Evolutionary conservation across 805 yeast species (phyloP).

Genomic region (Blastobotrys chiropterorum): DNA sequence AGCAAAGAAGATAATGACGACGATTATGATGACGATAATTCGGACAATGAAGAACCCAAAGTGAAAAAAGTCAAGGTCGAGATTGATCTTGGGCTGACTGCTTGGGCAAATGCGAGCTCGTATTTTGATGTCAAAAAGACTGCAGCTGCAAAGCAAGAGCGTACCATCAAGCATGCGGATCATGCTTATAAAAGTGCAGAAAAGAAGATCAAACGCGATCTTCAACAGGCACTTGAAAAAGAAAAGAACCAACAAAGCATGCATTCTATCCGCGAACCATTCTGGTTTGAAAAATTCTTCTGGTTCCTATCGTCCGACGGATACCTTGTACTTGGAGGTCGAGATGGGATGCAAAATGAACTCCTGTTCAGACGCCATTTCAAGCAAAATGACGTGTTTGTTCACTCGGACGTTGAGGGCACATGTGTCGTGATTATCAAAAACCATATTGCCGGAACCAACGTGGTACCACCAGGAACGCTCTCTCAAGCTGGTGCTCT

Average conservation of each 20-base stretch:
- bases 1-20: conserved; percentile 37
- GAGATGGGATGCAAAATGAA: conserved; percentile 74
- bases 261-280: conserved; percentile 61
- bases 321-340: conserved; percentile 78
- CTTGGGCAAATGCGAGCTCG: conserved; percentile 81
- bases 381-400: conserved; percentile 63
- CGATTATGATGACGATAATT: conserved; percentile 25
- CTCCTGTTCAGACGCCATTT: conserved; percentile 74
- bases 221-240: conserved; percentile 52
- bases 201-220: conserved; percentile 63
- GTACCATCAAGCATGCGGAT: conserved; percentile 70
- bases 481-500: conserved; percentile 84
- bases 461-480: conserved; percentile 74
- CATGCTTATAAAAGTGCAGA: conserved; percentile 81
- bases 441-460: conserved; percentile 59
- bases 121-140: conserved; percentile 72
- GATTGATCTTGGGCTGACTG: conserved; percentile 64
- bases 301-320: conserved; percentile 96
- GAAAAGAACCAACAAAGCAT: conserved; percentile 45
- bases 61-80: conserved; percentile 40
- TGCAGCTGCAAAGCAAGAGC: conserved; percentile 71
- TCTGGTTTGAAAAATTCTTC: conserved; percentile 88
- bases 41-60: conserved; percentile 11
- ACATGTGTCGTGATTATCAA: conserved; percentile 73
- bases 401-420: conserved; percentile 68